phyloP scores from a whole-genome alignment of 2,329 filamentous ascomycete genomes.

The Gliomastix tumulicola region DNA sequence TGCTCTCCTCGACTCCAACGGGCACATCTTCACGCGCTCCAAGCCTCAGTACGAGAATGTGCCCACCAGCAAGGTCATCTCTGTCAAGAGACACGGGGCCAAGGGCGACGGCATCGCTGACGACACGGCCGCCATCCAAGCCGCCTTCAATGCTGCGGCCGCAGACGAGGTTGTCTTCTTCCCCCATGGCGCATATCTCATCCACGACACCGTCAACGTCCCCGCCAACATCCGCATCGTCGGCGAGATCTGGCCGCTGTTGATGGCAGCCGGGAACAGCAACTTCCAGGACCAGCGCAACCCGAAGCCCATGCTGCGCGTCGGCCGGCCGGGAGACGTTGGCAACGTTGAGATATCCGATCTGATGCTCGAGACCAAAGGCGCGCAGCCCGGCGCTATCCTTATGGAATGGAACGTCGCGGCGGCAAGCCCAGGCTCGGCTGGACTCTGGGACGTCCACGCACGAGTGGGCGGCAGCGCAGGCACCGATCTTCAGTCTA shows the following conservation, averaged over 20 bases:
- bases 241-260: constrained; percentile 62
- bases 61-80: constrained; percentile 63
- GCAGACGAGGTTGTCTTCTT: constrained; percentile 33
- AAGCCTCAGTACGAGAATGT: constrained; percentile 81
- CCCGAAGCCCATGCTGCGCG: constrained; percentile 58
- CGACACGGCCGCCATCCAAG: constrained; percentile 79
- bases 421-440: constrained; percentile 37
- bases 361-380: constrained; percentile 57
- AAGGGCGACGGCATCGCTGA: constrained; percentile 84
- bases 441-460: constrained; percentile 15
- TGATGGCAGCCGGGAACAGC: constrained; percentile 50
- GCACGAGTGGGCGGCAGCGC: constrained; percentile 34
- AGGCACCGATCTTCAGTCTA: constrained; percentile 15
- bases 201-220: constrained; percentile 29
- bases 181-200: constrained; percentile 16
- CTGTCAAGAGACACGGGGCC: constrained; percentile 74
- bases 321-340: constrained; percentile 53
- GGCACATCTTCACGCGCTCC: constrained; percentile 71
- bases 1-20: constrained; percentile 53
- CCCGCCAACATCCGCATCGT: constrained; percentile 58
- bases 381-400: constrained; percentile 58
- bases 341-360: constrained; percentile 67
- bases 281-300: constrained; percentile 54
- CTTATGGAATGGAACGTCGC: constrained; percentile 67
- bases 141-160: constrained; percentile 61